These are phyloP conservation scores for Neoboletus subvelutipes DNA, from an alignment of 768 basidiomycete species.

Conservation along the genomic window DNA sequence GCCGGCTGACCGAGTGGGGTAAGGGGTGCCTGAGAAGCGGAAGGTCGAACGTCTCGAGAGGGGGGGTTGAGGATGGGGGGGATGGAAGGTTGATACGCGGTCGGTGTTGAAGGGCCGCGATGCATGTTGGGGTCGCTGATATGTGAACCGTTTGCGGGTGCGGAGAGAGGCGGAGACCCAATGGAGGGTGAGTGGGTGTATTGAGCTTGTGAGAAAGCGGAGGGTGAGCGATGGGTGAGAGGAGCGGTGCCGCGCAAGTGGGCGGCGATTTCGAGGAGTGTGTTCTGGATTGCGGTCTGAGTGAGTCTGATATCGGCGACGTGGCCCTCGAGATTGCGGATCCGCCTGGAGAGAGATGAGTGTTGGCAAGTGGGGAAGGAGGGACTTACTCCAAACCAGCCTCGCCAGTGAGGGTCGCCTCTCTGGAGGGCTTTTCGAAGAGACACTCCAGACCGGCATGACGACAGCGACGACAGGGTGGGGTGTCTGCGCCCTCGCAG, in stretches of 20 bases:
- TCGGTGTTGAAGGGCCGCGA: constrained; percentile 32
- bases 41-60: constrained; percentile 34
- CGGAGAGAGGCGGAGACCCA: constrained; percentile 45
- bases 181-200: constrained; percentile 69
- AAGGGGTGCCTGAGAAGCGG: constrained; percentile 36
- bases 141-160: constrained; percentile 38
- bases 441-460: constrained; percentile 89
- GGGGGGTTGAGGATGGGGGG: constrained; percentile 32
- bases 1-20: constrained; percentile 33
- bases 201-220: constrained; percentile 46
- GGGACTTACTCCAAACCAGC: constrained; percentile 80
- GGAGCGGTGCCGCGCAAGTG: constrained; percentile 63
- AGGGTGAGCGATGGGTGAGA: constrained; percentile 59
- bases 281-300: constrained; percentile 74
- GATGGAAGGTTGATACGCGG: constrained; percentile 28
- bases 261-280: constrained; percentile 75
- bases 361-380: not conserved
- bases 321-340: constrained; percentile 83
- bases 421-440: constrained; percentile 90
- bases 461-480: constrained; percentile 92
- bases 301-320: constrained; percentile 79
- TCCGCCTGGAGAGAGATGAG: constrained; percentile 59
- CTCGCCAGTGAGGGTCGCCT: constrained; percentile 84
- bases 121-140: constrained; percentile 23
- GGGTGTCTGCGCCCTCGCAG: constrained; percentile 94